A percentile compares a stretch with the other conserved stretches of the same genome.
These are phyloP conservation scores for Zarea fungicola DNA, from an alignment of 2,329 filamentous ascomycete species.

Conservation along the genomic window DNA sequence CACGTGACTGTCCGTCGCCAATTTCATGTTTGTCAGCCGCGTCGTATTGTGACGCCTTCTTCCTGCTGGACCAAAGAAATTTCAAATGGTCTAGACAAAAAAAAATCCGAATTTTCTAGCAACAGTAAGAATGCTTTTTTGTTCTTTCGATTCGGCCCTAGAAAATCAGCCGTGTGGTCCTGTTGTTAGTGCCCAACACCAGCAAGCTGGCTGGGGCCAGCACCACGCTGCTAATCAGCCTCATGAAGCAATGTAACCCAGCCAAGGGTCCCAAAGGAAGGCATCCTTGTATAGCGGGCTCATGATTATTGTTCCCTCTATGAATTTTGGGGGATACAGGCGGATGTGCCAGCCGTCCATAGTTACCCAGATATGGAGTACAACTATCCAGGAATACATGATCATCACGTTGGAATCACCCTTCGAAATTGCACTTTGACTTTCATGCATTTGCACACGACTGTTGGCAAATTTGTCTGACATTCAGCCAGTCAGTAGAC, in stretches of 20 bases:
- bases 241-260: slow-evolving; percentile 8
- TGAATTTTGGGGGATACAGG: too few species aligned
- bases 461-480: too few species aligned
- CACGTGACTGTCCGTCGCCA: slow-evolving; percentile 6
- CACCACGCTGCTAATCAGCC: slow-evolving; percentile 3
- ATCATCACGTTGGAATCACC: background rate
- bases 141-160: background rate
- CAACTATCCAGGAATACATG: background rate
- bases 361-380: too few species aligned
- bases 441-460: too few species aligned
- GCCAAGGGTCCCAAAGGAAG: background rate
- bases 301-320: too few species aligned
- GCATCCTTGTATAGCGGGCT: too few species aligned
- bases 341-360: too few species aligned
- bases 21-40: slow-evolving; percentile 8
- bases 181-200: background rate
- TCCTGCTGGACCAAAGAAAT: background rate
- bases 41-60: background rate
- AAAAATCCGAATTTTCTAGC: background rate
- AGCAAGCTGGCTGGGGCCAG: background rate
- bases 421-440: too few species aligned
- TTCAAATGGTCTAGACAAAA: too few species aligned
- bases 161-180: background rate
- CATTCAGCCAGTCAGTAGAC: too few species aligned
- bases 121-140: too few species aligned